Percentiles rank a stretch among this genome's conserved stretches.
Conservation (phyloP, 1,284 basidiomycete species). For the Cystobasidium pallidum region DNA sequence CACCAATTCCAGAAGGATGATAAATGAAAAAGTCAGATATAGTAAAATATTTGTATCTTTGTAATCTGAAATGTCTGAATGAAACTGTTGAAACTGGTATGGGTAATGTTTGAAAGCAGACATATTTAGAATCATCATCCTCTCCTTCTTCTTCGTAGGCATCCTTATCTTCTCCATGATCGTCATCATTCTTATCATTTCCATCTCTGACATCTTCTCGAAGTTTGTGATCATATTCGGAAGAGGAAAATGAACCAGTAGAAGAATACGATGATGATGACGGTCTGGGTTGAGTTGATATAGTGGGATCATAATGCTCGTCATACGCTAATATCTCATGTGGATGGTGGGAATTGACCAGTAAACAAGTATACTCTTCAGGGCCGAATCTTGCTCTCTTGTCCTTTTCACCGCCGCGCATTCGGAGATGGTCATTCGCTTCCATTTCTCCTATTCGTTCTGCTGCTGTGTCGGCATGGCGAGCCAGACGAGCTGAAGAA, state of each 20-base stretch:
- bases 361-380: conserved; percentile 10
- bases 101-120: conserved; percentile 20
- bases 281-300: background rate
- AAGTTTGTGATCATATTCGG: background rate
- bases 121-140: conserved; percentile 42
- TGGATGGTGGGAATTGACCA: conserved; percentile 17
- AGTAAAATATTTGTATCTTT: conserved; percentile 76
- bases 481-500: background rate
- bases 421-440: background rate
- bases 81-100: conserved; percentile 47
- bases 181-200: background rate
- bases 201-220: background rate
- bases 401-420: background rate
- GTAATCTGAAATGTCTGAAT: conserved; percentile 53
- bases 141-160: conserved; percentile 24
- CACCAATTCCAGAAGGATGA: too few species aligned
- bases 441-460: background rate
- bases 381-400: conserved; percentile 11
- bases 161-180: background rate
- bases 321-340: conserved; percentile 16
- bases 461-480: background rate
- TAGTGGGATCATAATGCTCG: background rate
- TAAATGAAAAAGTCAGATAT: conserved; percentile 88
- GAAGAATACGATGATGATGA: background rate
- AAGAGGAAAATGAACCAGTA: background rate